These are phyloP conservation scores for Globisporangium uncinulatum DNA, from an alignment of 352 stramenopile species.

Conservation along the genomic window DNA sequence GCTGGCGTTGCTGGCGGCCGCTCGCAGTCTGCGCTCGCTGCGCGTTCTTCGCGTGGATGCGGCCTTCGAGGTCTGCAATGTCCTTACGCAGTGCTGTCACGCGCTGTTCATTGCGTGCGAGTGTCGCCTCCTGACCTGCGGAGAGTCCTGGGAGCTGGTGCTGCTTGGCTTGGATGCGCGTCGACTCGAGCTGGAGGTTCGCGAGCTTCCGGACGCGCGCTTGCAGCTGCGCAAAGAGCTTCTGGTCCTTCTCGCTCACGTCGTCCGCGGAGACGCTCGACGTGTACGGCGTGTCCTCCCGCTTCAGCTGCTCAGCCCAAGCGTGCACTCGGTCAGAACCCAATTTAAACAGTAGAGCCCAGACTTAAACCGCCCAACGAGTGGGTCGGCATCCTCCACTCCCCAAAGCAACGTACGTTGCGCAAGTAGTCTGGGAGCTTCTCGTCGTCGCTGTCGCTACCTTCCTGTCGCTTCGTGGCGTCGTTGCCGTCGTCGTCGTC, in stretches of 20 bases:
- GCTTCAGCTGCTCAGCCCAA: conserved; percentile 29
- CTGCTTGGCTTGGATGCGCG: conserved; percentile 70
- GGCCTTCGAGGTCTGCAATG: conserved; percentile 53
- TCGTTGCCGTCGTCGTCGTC: conserved; percentile 41
- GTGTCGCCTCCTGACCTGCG: conserved; percentile 51
- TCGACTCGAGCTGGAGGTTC: conserved; percentile 63
- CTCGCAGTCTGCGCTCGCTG: conserved; percentile 32
- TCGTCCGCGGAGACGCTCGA: conserved; percentile 39
- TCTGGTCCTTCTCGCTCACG: conserved; percentile 63
- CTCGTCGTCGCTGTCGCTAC: conserved; percentile 17
- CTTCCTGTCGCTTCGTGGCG: conserved; percentile 15
- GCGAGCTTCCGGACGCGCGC: conserved; percentile 80
- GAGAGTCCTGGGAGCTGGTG: conserved; percentile 49
- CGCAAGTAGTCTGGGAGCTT: conserved; percentile 70
- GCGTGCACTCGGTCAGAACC: neutral
- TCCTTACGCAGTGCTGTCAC: conserved; percentile 57
- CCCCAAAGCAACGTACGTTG: conserved; percentile 28
- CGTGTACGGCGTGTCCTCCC: conserved; percentile 43
- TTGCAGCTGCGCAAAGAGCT: conserved; percentile 77
- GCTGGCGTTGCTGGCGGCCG: neutral
- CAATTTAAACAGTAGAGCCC: no score
- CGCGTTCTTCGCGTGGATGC: conserved; percentile 46
- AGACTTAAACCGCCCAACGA: neutral
- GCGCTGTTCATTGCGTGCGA: conserved; percentile 58
- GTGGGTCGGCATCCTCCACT: neutral